Conservation (phyloP, 805 yeast genomes). For the Candida pseudoglaebosa region DNA sequence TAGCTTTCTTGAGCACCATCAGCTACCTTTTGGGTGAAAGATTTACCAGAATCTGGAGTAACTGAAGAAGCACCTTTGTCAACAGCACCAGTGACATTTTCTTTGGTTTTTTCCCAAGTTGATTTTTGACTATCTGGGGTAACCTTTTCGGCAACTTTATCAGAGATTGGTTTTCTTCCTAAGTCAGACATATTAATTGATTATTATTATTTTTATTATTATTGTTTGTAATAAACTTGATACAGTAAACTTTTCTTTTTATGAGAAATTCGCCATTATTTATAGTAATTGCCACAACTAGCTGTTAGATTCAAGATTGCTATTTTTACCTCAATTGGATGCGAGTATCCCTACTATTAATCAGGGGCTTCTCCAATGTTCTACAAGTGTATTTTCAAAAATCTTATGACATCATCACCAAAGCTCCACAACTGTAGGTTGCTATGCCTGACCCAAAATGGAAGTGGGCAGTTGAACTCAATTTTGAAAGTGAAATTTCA, state of each 20-base stretch:
- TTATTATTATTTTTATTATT: too few species aligned
- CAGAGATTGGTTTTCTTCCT: constrained; percentile 74
- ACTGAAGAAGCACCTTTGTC: constrained; percentile 59
- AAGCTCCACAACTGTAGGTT: too few species aligned
- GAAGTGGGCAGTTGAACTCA: not conserved
- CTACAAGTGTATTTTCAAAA: not conserved
- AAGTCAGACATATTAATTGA: constrained; percentile 33
- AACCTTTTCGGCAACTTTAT: constrained; percentile 61
- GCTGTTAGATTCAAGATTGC: too few species aligned
- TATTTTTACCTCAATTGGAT: not conserved
- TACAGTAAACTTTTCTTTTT: constrained; percentile 1
- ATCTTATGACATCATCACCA: too few species aligned
- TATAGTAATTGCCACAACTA: too few species aligned
- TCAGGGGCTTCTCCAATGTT: not conserved
- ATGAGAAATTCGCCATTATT: too few species aligned
- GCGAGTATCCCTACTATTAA: too few species aligned
- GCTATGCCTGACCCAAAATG: not conserved
- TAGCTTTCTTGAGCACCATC: constrained; percentile 58
- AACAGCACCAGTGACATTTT: constrained; percentile 58
- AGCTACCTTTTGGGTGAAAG: constrained; percentile 61
- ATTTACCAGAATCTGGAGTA: constrained; percentile 67
- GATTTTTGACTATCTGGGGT: constrained; percentile 73
- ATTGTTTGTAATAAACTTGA: too few species aligned
- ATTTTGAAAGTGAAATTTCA: not conserved
- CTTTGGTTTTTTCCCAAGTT: constrained; percentile 64